Evolutionary conservation across 768 basidiomycete species (phyloP), one percentile per base, ranked within the genome.

Genomic region (Neoboletus subvelutipes): DNA sequence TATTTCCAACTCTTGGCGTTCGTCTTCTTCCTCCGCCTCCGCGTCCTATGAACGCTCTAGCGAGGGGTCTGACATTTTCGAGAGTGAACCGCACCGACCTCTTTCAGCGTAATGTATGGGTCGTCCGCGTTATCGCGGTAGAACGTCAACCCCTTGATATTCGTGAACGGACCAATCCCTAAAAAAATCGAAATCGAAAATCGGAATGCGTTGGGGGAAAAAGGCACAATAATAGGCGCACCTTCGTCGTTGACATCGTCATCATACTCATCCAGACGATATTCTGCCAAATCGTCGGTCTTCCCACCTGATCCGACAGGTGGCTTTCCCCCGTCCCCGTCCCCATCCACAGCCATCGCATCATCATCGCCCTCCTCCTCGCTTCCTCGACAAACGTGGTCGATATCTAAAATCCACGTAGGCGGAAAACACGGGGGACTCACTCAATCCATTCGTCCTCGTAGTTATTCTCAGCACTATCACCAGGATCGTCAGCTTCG

Each of bases 31-130:
- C 4, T 59, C 36, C 1, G 37, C 24, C 11, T 89, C 85, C n/a
- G n/a, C n/a, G 39, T 45, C 47, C 66, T 68, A 52, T 57, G 24
- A 52, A 47, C 7, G 31, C 26, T 56, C 41, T 33, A 63, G 56
- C 28, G n/a, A 33, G 22, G 18, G 7, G 11, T 26, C 7, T 9
- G 20, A 43, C 4, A 3, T 17, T 13, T 22, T 31, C 18, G 33
- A 47, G n/a, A 46, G 13, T 40, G 26, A 20, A 70, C 82, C 45
- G 65, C 18, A 70, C 83, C 41, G 66, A 92, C 94, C 66, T 94
- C 92, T 81, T 97, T 95, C 39, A 98, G 73, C 0, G 96, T 98
- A 63, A 99, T 90, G 67, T 95, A 98, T 0, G 97, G 97, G 73
- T 99, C 97, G 36, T 98, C 93, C 52, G 90, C 82, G 66, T 94